These are phyloP conservation scores for Aspergillus diversus DNA, from an alignment of 495 filamentous ascomycete species.

Conservation along the genomic window DNA sequence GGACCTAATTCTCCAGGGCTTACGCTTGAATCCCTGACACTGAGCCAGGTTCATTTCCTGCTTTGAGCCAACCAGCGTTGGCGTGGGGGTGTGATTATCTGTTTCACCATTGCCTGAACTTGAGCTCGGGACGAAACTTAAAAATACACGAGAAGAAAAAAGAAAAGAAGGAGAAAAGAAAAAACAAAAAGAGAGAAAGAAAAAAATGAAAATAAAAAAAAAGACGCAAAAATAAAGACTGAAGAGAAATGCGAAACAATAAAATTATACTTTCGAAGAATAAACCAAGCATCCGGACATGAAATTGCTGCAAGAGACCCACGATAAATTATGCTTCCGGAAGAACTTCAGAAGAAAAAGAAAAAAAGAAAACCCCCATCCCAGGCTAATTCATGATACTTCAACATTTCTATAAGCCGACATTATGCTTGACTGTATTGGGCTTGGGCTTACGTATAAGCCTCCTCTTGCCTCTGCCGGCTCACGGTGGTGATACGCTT, in stretches of 20 bases:
- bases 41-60: conserved; percentile 23
- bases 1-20: conserved; percentile 11
- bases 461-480: neutral
- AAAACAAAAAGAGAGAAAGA: too few species aligned
- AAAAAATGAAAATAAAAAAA: conserved; percentile 9
- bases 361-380: neutral
- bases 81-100: conserved; percentile 21
- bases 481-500: conserved; percentile 17
- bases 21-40: conserved; percentile 12
- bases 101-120: conserved; percentile 28
- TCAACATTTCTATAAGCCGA: neutral
- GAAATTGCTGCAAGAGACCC: neutral
- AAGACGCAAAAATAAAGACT: neutral
- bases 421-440: conserved; percentile 1
- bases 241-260: neutral
- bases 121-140: conserved; percentile 21
- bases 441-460: conserved; percentile 13
- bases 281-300: conserved; percentile 4
- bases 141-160: conserved; percentile 11
- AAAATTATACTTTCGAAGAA: neutral
- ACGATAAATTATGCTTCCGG: neutral
- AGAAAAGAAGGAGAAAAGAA: conserved; percentile 8
- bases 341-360: neutral
- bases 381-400: neutral
- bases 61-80: conserved; percentile 10